Base-by-base conservation (phyloP, 495 filamentous ascomycete species). In the Xylaria bambusicola region DNA sequence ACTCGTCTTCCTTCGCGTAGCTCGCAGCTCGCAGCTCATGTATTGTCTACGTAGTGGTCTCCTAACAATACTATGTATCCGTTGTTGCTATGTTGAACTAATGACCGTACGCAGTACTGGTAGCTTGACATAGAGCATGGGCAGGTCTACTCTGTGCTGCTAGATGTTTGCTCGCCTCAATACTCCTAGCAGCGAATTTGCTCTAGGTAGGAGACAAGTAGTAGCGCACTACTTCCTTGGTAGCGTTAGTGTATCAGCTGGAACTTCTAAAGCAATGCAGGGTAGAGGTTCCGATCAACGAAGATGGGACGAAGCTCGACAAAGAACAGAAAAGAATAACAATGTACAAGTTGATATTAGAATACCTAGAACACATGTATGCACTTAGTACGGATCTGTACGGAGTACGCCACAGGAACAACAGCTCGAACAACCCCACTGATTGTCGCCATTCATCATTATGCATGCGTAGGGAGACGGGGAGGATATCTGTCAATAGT, bases 231-330 rank as follows among this genome's bases (percentile, higher is more conserved):
- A 27, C 24, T 21, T 31, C 36, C 44, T 42, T 23, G 27, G 35
- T 26, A 41, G 29, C 35, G 15, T 36, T 38, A 57, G 42, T 18
- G 26, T 8, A 23, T 31, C 33, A 58, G 45, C 55, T 58, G 55
- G 49, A 58, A 58, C 55, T 49, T 35, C 40, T 56, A 36, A 40
- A 50, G 55, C 33, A 58, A 58, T 49, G 55, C 55, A 58, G 55
- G 55, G 23, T 58, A 9, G 45, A 50, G 18, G 7, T 41, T 40
- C 33, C n/a, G 27, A 45, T 41, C 41, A 23, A 56, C 27, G 29
- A 35, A 26, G 29, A 26, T 21, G n/a, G 20, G 24, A 21, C 13
- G 21, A 54, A 29, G 21, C 24, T 38, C 10, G 29, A 33, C 29
- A 33, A 33, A 27, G 2, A 23, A 53, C 51, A 35, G 15, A 35